Evolutionary conservation across 805 yeast genomes (phyloP).

Genomic region (Jamesozyma jinghongensis): DNA sequence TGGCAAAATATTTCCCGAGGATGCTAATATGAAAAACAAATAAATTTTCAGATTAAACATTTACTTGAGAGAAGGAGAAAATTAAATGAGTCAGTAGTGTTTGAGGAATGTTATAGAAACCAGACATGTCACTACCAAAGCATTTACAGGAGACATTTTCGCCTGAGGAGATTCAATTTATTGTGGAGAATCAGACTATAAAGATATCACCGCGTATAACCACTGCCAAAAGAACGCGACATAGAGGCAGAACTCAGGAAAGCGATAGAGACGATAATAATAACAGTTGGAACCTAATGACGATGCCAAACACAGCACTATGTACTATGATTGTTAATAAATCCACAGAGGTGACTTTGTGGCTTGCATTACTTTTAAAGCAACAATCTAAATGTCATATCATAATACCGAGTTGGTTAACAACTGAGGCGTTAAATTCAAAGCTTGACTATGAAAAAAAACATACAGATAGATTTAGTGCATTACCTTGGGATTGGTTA

Average conservation of each 20-base stretch:
- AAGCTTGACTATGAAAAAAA: constrained; percentile 60
- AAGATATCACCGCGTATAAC: constrained; percentile 63
- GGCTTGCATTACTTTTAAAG: constrained; percentile 80
- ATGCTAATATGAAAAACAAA: not conserved
- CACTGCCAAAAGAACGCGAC: constrained; percentile 18
- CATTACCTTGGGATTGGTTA: constrained; percentile 83
- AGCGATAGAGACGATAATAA: constrained; percentile 1
- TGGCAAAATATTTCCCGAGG: too few relatives aligned
- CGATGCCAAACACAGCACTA: constrained; percentile 31
- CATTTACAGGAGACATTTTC: constrained; percentile 47
- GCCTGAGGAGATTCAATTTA: constrained; percentile 71
- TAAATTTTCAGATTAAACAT: not conserved
- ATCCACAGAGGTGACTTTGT: constrained; percentile 63
- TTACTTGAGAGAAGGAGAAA: too few relatives aligned
- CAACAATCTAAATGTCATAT: constrained; percentile 80
- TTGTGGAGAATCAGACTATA: constrained; percentile 72
- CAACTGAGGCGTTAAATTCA: constrained; percentile 41
- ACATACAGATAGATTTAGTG: constrained; percentile 49
- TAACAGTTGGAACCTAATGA: constrained; percentile 23
- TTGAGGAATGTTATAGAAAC: too few relatives aligned
- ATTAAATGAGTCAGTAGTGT: too few relatives aligned
- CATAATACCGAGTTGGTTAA: constrained; percentile 81
- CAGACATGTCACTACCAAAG: constrained; percentile 55
- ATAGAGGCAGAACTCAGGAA: constrained; percentile 2
- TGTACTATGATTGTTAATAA: constrained; percentile 46